Conservation (phyloP, 2,329 filamentous ascomycete genomes). For the Fusarium protoensiforme region DNA sequence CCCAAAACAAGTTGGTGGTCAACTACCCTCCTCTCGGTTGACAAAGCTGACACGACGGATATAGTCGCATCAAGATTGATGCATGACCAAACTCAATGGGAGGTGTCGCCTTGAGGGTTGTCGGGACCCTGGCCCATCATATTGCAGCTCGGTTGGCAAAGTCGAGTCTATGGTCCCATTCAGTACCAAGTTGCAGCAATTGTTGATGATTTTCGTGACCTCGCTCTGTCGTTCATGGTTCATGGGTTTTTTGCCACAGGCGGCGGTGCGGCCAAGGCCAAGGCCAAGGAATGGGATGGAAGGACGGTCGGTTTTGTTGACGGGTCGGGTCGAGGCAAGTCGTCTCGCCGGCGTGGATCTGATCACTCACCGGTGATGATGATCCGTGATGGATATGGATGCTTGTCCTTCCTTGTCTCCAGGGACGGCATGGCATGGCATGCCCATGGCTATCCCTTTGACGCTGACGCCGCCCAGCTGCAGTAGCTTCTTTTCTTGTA, state of each 20-base stretch:
- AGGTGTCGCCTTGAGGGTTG: slow-evolving; percentile 13
- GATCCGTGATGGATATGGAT: background rate
- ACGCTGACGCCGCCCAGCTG: slow-evolving; percentile 10
- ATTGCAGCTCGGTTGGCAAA: slow-evolving; percentile 12
- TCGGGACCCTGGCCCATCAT: slow-evolving; percentile 21
- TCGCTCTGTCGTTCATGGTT: slow-evolving; percentile 8
- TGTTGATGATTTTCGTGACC: slow-evolving; percentile 26
- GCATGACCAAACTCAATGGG: slow-evolving; percentile 19
- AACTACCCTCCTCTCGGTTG: slow-evolving; percentile 22
- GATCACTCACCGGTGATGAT: background rate
- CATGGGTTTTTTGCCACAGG: slow-evolving; percentile 6
- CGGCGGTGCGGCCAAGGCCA: background rate
- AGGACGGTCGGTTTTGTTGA: background rate
- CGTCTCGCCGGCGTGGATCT: slow-evolving; percentile 11
- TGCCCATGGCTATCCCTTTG: slow-evolving; percentile 3
- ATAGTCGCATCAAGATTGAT: slow-evolving; percentile 34
- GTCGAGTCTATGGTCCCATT: slow-evolving; percentile 11
- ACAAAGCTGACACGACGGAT: slow-evolving; percentile 39
- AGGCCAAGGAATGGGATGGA: background rate
- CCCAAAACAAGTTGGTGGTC: slow-evolving; percentile 38
- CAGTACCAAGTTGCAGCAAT: slow-evolving; percentile 7
- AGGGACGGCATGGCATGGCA: background rate
- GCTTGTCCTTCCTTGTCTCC: background rate
- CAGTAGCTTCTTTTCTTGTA: slow-evolving; percentile 25
- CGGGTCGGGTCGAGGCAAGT: background rate